Base-by-base conservation (phyloP, 2,329 filamentous ascomycete genomes). In the Calonectria montana region DNA sequence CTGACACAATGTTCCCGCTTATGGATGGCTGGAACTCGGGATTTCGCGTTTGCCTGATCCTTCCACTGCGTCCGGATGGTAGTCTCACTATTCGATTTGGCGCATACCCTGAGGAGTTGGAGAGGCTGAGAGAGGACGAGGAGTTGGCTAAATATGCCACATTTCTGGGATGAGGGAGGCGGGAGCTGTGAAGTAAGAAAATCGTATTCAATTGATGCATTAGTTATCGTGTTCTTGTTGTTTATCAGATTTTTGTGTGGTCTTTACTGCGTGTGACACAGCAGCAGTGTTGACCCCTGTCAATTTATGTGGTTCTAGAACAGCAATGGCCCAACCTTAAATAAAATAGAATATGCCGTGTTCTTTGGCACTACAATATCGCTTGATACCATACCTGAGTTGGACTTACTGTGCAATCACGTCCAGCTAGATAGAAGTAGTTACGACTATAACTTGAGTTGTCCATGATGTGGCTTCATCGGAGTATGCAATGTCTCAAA, bases 1-100 rank as follows among this genome's bases (percentile, higher is more conserved):
- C 79, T 2, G 79, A 81, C 62, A 70, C 76, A 12, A 74, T 82
- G 78, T 71, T 80, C 1, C 80, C 78, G 1, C 72, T 79, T 55
- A 65, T 81, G 31, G 78, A 80, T 48, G 74, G 78, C 5, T 74
- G 75, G 18, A 75, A 79, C 57, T 74, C 69, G 1, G 70, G 73
- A 1, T 79, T 80, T 27, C 69, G 80, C 23, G 71, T 80, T 50
- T 59, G 78, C 23, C 59, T 81, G 53, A 76, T 82, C 7, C 72
- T 77, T 13, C 81, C 81, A 0, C 77, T 80, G 75, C 77, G 71
- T 25, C 67, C 72, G 12, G 77, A 82, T 63, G 78, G 80, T 3
- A 76, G 76, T 1, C 77, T 82, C 6, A 80, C 82, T 66, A 65
- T 82, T 1, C 69, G 80, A 1, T 39, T 81, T 10, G 79, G 81